A percentile compares a stretch with the other conserved stretches of the same genome.
Conservation (phyloP, 1,139 yeast species). For the Debaryomyces singareniensis region DNA sequence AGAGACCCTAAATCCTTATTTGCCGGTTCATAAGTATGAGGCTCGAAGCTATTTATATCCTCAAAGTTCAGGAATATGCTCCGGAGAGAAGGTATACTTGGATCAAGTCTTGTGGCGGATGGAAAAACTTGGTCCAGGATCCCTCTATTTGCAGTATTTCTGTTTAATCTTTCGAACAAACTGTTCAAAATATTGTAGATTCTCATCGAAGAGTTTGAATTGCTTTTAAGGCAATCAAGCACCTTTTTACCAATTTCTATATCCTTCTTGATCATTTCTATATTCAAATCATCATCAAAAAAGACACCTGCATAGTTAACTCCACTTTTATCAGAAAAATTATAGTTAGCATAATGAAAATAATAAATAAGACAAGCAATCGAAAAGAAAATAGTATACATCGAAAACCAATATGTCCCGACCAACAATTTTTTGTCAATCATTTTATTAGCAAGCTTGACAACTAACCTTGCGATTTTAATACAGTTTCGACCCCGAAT, state of each 20-base stretch:
- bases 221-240: conserved; percentile 62
- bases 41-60: conserved; percentile 23
- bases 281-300: conserved; percentile 55
- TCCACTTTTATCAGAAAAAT: conserved; percentile 17
- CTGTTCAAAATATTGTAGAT: conserved; percentile 76
- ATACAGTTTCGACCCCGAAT: conserved; percentile 82
- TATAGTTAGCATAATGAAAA: conserved; percentile 60
- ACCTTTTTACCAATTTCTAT: conserved; percentile 79
- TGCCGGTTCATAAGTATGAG: conserved; percentile 1
- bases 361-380: conserved; percentile 84
- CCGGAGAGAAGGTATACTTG: conserved; percentile 11
- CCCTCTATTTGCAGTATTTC: conserved; percentile 45
- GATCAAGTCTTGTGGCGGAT: conserved; percentile 1
- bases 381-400: conserved; percentile 86
- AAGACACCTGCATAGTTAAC: conserved; percentile 42
- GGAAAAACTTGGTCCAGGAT: not conserved
- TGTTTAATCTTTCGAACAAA: conserved; percentile 73
- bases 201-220: conserved; percentile 72
- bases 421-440: conserved; percentile 64
- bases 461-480: conserved; percentile 78
- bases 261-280: conserved; percentile 65
- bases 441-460: conserved; percentile 79
- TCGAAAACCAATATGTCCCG: conserved; percentile 92
- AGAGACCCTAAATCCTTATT: not conserved
- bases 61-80: conserved; percentile 30